phyloP scores from a whole-genome alignment of 192 early-diverging fungal genomes.

The Bifiguratus adelaidae region DNA sequence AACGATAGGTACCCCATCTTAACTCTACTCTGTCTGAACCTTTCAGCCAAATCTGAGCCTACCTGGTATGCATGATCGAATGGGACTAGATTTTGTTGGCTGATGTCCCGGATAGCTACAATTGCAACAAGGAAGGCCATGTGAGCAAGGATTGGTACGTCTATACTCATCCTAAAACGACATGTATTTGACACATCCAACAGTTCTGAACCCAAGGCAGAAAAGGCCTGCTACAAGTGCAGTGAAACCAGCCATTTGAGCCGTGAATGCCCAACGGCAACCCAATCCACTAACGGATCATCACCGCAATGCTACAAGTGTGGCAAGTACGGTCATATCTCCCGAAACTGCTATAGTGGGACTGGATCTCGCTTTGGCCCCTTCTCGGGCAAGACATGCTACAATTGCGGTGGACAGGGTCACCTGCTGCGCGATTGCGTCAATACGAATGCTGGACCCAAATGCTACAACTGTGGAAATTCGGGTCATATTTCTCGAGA shows the following conservation, averaged over 20 bases:
- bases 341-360: neutral
- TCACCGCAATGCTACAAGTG: constrained; percentile 32
- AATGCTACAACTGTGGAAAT: constrained; percentile 32
- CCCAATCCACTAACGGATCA: constrained; percentile 15
- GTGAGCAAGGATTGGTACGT: constrained; percentile 21
- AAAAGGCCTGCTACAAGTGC: constrained; percentile 46
- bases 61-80: neutral
- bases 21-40: neutral
- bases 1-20: neutral
- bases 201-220: constrained; percentile 33
- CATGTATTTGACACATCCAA: neutral
- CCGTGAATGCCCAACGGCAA: constrained; percentile 38
- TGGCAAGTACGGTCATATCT: constrained; percentile 19
- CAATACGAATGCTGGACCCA: constrained; percentile 20
- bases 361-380: neutral
- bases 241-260: constrained; percentile 37
- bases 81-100: neutral
- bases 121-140: constrained; percentile 36
- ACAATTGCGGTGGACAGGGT: constrained; percentile 26
- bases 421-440: constrained; percentile 22
- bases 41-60: neutral
- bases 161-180: too few species aligned
- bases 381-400: constrained; percentile 19
- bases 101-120: constrained; percentile 33
- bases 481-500: constrained; percentile 14